Evolutionary conservation across 495 filamentous ascomycete species (phyloP).

Genomic region (Peziza echinospora): DNA sequence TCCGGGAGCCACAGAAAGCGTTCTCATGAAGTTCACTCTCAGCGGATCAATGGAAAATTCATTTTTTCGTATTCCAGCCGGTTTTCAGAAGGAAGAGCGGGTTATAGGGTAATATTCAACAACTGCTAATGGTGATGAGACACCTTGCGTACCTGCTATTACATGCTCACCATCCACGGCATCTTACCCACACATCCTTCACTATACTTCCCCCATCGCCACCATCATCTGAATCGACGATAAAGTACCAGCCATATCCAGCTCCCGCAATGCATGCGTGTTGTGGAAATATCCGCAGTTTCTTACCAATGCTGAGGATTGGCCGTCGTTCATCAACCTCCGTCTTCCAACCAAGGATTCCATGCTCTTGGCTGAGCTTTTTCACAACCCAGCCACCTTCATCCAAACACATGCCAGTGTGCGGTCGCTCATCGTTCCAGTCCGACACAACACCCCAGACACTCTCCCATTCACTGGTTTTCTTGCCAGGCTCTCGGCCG

Average conservation of each 20-base stretch:
- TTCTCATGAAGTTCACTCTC: too few relatives aligned
- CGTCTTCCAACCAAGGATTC: conserved; percentile 30
- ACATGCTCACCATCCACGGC: conserved; percentile 33
- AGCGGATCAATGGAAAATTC: too few relatives aligned
- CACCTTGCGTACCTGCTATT: too few relatives aligned
- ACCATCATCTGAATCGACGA: conserved; percentile 50
- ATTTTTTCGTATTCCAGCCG: too few relatives aligned
- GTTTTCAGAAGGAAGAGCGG: too few relatives aligned
- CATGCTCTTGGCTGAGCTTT: conserved; percentile 44
- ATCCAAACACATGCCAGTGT: conserved; percentile 12
- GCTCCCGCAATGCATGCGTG: conserved; percentile 66
- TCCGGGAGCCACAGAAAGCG: too few relatives aligned
- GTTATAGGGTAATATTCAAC: too few relatives aligned
- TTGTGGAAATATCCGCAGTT: conserved; percentile 59
- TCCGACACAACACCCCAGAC: conserved; percentile 54
- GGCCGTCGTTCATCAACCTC: background rate
- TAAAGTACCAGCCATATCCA: conserved; percentile 49
- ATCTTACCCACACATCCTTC: conserved; percentile 43
- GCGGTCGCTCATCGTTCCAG: conserved; percentile 24
- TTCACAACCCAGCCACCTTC: conserved; percentile 38
- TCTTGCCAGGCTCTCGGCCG: conserved; percentile 51
- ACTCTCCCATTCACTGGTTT: conserved; percentile 27
- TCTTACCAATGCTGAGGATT: conserved; percentile 35
- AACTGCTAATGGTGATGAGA: too few relatives aligned
- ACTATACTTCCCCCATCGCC: conserved; percentile 22